Conservation (phyloP, 2,329 filamentous ascomycete genomes). For the Boeremia exigua region DNA sequence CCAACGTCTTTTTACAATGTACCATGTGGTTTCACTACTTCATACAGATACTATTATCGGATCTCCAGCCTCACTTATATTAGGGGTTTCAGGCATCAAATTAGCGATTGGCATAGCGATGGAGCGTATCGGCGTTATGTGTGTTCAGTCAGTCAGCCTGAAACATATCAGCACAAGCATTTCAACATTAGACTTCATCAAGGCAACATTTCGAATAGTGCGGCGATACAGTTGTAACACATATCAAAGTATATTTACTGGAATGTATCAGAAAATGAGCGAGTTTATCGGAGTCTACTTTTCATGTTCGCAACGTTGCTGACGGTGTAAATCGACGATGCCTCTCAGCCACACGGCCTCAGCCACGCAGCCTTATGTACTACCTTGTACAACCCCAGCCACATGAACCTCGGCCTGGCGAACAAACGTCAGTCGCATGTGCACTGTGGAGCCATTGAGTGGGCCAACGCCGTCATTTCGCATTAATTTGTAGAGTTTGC, state of each 20-base stretch:
- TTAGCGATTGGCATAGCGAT: slow-evolving; percentile 13
- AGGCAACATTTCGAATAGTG: too few relatives aligned
- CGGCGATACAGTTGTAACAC: too few relatives aligned
- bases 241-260: too few relatives aligned
- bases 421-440: background rate
- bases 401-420: slow-evolving; percentile 1
- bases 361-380: too few relatives aligned
- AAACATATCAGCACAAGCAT: too few relatives aligned
- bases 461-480: slow-evolving; percentile 2
- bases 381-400: background rate
- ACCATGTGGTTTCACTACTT: background rate
- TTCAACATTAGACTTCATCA: too few relatives aligned
- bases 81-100: background rate
- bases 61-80: background rate
- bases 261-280: too few relatives aligned
- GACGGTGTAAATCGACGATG: too few relatives aligned
- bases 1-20: background rate
- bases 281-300: too few relatives aligned
- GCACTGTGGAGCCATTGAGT: background rate
- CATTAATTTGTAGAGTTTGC: background rate
- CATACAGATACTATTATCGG: background rate
- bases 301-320: too few relatives aligned
- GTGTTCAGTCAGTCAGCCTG: background rate
- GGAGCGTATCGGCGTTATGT: background rate
- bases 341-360: too few relatives aligned